Evolutionary conservation across 2,329 filamentous ascomycete genomes (phyloP).

Genomic region (Graphium sp.): DNA sequence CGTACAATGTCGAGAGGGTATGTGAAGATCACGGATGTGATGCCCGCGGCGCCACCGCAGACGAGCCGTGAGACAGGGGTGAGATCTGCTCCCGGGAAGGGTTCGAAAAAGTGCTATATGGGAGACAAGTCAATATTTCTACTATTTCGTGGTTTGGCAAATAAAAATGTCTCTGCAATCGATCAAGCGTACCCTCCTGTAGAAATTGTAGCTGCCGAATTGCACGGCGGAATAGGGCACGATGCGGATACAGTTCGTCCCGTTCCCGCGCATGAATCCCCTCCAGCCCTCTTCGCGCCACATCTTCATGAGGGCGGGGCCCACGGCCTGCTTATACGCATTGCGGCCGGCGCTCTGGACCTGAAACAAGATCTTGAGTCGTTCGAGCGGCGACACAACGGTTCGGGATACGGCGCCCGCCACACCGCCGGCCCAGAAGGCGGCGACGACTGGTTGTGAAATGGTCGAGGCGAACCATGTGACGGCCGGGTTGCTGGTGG

Average conservation of each 20-base stretch:
- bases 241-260: slow-evolving; percentile 95
- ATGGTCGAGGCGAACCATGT: too few species aligned
- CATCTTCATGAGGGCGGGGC: slow-evolving; percentile 83
- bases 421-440: slow-evolving; percentile 85
- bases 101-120: slow-evolving; percentile 54
- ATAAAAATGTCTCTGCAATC: slow-evolving; percentile 6
- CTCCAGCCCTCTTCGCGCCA: slow-evolving; percentile 93
- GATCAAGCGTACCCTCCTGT: slow-evolving; percentile 65
- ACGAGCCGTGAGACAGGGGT: slow-evolving; percentile 57
- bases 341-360: slow-evolving; percentile 79
- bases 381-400: slow-evolving; percentile 88
- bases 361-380: slow-evolving; percentile 95
- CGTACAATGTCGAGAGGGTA: slow-evolving; percentile 97
- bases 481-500: too few species aligned
- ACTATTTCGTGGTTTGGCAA: slow-evolving; percentile 5
- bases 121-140: neutral
- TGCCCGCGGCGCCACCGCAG: slow-evolving; percentile 84
- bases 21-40: slow-evolving; percentile 88
- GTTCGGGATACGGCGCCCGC: slow-evolving; percentile 95
- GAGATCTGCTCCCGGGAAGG: slow-evolving; percentile 56
- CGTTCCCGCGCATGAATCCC: slow-evolving; percentile 95
- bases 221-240: slow-evolving; percentile 97
- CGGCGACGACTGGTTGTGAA: slow-evolving; percentile 73
- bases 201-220: slow-evolving; percentile 95
- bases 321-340: slow-evolving; percentile 86